These are phyloP conservation scores for Myochromella boudieri DNA, from an alignment of 768 basidiomycete species.

Conservation along the genomic window DNA sequence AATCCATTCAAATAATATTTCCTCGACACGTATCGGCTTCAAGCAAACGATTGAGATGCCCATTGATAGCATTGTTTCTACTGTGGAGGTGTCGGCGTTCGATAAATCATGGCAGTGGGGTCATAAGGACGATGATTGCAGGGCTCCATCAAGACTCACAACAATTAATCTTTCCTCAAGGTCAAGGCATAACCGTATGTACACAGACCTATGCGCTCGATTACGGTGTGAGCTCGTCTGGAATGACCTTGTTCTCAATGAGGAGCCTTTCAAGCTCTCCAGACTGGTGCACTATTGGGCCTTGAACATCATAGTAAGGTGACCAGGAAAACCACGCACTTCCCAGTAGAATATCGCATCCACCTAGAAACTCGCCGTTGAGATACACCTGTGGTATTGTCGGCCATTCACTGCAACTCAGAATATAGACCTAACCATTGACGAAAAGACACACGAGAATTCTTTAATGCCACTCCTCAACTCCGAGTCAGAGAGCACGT, in stretches of 20 bases:
- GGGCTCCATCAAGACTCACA: too few species aligned
- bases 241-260: conserved; percentile 67
- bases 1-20: too few species aligned
- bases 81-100: too few species aligned
- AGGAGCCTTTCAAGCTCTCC: conserved; percentile 88
- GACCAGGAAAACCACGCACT: conserved; percentile 58
- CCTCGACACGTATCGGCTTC: too few species aligned
- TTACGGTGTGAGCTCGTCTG: conserved; percentile 44
- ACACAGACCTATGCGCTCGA: too few species aligned
- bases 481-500: conserved; percentile 85
- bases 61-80: too few species aligned
- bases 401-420: conserved; percentile 81
- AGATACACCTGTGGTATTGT: conserved; percentile 96
- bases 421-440: neutral
- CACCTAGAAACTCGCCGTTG: conserved; percentile 94
- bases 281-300: conserved; percentile 95
- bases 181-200: too few species aligned
- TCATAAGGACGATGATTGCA: too few species aligned
- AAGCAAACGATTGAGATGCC: too few species aligned
- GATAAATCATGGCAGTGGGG: too few species aligned
- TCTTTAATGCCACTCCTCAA: conserved; percentile 89
- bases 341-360: conserved; percentile 90
- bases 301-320: conserved; percentile 5
- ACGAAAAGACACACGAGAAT: conserved; percentile 75
- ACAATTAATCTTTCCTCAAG: too few species aligned